Percentiles rank a stretch among this genome's conserved stretches.
These are phyloP conservation scores for Podospora australis DNA, from an alignment of 495 filamentous ascomycete genomes.

Conservation along the genomic window DNA sequence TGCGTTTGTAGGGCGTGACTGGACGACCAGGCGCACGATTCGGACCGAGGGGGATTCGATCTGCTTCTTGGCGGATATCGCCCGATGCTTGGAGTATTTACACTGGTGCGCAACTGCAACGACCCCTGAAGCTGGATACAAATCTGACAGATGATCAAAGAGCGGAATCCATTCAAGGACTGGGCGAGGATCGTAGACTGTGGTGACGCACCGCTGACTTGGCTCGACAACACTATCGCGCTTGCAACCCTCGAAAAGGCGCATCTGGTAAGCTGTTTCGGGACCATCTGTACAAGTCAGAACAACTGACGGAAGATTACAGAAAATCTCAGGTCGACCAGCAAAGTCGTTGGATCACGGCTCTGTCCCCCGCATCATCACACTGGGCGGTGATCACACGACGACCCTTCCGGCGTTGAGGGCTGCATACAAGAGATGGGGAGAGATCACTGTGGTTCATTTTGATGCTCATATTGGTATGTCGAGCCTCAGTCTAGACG, in stretches of 20 bases:
- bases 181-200: slow-evolving; percentile 56
- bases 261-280: slow-evolving; percentile 25
- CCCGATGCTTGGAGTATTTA: background rate
- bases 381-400: slow-evolving; percentile 61
- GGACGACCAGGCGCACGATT: slow-evolving; percentile 71
- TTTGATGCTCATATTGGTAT: slow-evolving; percentile 62
- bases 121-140: background rate
- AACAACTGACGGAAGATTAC: no score
- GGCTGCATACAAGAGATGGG: slow-evolving; percentile 61
- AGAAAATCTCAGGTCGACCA: background rate
- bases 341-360: slow-evolving; percentile 1
- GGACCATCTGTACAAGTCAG: no score
- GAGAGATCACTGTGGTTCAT: slow-evolving; percentile 62
- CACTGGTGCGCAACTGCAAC: background rate
- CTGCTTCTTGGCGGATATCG: background rate
- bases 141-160: background rate
- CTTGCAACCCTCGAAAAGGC: slow-evolving; percentile 69
- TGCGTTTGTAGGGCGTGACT: background rate
- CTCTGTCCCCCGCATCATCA: slow-evolving; percentile 52
- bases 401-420: slow-evolving; percentile 56
- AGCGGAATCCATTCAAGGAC: slow-evolving; percentile 3
- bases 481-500: background rate
- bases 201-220: slow-evolving; percentile 66
- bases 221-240: slow-evolving; percentile 64
- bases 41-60: slow-evolving; percentile 70